These are phyloP conservation scores for Seiridium unicorne DNA, from an alignment of 2,329 filamentous ascomycete genomes.

Conservation along the genomic window DNA sequence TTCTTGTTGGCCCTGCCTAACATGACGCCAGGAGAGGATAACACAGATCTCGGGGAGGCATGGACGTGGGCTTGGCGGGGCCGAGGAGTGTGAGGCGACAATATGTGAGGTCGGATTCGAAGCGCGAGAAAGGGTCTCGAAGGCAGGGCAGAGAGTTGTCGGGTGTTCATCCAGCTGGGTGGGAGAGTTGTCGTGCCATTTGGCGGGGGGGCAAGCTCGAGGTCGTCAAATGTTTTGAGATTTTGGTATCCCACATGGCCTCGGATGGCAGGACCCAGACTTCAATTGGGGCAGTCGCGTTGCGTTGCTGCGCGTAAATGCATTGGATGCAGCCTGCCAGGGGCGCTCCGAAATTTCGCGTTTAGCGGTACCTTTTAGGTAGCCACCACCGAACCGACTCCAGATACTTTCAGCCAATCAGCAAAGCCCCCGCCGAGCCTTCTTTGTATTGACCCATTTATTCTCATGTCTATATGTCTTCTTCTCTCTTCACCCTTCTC, in stretches of 20 bases:
- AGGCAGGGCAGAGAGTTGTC: constrained; percentile 15
- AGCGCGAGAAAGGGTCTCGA: constrained; percentile 16
- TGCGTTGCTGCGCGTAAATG: background rate
- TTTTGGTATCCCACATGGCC: background rate
- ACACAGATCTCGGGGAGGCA: constrained; percentile 10
- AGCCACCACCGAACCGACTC: no score
- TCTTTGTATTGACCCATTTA: no score
- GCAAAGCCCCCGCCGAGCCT: no score
- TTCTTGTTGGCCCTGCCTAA: constrained; percentile 24
- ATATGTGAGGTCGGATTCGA: constrained; percentile 5
- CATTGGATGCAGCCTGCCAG: background rate
- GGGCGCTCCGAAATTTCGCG: no score
- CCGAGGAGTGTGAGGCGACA: background rate
- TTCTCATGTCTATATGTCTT: no score
- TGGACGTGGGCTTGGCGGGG: constrained; percentile 6
- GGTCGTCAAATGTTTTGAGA: background rate
- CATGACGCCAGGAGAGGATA: constrained; percentile 19
- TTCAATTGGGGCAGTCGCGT: background rate
- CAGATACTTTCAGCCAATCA: no score
- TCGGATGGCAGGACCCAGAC: background rate
- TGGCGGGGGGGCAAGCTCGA: background rate
- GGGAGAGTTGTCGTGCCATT: background rate
- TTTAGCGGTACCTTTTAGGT: no score
- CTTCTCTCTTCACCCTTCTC: no score
- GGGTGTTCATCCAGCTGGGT: constrained; percentile 17